Evolutionary conservation across 129 eudicot species (phyloP).

Genomic region (Ambrosia artemisiifolia): DNA sequence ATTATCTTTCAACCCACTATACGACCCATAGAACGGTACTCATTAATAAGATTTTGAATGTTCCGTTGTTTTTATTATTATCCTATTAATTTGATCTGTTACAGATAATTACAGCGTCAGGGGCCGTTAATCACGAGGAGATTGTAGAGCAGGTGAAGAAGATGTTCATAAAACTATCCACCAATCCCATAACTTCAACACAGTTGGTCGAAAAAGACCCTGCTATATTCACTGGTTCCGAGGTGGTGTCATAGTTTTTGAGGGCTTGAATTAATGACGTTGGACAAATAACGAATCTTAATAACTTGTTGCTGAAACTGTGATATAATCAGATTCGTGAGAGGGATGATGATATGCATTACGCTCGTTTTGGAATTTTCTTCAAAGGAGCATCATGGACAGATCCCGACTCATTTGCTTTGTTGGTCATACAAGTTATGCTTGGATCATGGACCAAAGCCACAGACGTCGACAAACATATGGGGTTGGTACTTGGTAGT

Average conservation of each 20-base stretch:
- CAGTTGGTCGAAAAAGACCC: constrained; percentile 77
- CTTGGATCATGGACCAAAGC: constrained; percentile 79
- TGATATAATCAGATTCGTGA: constrained; percentile 55
- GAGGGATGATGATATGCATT: constrained; percentile 64
- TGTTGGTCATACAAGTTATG: constrained; percentile 81
- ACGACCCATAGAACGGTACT: constrained; percentile 90
- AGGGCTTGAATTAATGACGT: background rate
- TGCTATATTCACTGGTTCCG: constrained; percentile 85
- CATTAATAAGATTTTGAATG: background rate
- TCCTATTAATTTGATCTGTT: background rate
- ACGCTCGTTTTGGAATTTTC: constrained; percentile 76
- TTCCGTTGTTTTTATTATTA: background rate
- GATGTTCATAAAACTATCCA: constrained; percentile 67
- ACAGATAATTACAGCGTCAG: constrained; percentile 89
- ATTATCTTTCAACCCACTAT: constrained; percentile 86
- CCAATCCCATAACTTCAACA: constrained; percentile 68
- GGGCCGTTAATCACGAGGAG: constrained; percentile 93
- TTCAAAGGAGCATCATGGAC: constrained; percentile 85
- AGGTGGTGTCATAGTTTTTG: constrained; percentile 48
- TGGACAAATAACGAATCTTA: background rate
- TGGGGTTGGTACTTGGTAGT: constrained; percentile 72
- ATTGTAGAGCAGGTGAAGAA: constrained; percentile 80
- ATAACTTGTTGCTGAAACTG: background rate
- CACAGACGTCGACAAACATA: constrained; percentile 64
- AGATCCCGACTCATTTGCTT: constrained; percentile 82